Base-by-base conservation (phyloP, 2,329 filamentous ascomycete species). In the Hymenoscyphus scutula region DNA sequence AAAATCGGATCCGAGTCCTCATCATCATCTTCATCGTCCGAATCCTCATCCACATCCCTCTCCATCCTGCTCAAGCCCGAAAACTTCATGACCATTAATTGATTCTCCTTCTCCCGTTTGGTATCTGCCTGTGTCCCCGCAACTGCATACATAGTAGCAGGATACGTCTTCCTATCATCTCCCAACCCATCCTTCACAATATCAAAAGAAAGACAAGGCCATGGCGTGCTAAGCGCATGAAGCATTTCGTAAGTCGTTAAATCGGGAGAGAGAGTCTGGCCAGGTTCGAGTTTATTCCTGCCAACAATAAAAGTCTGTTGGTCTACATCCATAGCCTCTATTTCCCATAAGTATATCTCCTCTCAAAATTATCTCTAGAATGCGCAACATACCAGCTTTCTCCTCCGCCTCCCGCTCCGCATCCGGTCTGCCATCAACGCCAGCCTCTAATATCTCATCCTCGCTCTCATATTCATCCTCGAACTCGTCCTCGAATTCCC, bases 161-260 rank as follows among this genome's bases (percentile, higher is more conserved):
- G 95, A 77, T 96, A 99, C n/a, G 89, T 88, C 76, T 89, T 96
- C 73, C 95, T 89, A 76, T 92, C 88, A 74, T 97, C 89, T 69
- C 95, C 95, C 19, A 99, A 84, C 59, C 83, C 82, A 78, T 99
- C 95, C 71, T 84, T 88, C 66, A 99, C 78, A 64, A 99, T 89
- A 75, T 98, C 95, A 77, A 97, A 97, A 1, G 94, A 98, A 17
- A 99, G 84, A 75, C 95, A 99, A 2, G 95, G 95, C 95, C 95
- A 99, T 1, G 92, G 92, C 7, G 93, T 93, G 76, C 90, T 95
- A 67, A 99, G 84, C 65, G 87, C 92, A 81, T 99, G 95, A 64
- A 99, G 86, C 92, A 99, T 96, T 76, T 97, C 90, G 80, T 99
- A 99, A 5, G 94, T 94, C n/a, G 90, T 91, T 63, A 91, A 83